Percentiles rank a stretch among this genome's conserved stretches.
Evolutionary conservation across 2,329 filamentous ascomycete genomes (phyloP).

Genomic region (Aspergillus novoparasiticus): DNA sequence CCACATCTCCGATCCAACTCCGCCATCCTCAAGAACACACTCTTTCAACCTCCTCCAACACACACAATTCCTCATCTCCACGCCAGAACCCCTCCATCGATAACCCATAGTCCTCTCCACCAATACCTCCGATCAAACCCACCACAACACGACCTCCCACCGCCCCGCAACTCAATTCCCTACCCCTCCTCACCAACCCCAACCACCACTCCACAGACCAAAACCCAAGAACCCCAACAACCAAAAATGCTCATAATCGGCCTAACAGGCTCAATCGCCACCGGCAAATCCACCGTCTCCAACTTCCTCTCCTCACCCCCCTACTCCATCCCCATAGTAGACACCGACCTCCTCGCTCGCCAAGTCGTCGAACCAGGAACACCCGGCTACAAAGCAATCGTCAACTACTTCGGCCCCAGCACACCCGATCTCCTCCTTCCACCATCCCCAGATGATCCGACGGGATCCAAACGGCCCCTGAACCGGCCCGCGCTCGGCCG

Average conservation of each 20-base stretch:
- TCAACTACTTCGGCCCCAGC: slow-evolving; percentile 75
- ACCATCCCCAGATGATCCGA: slow-evolving; percentile 42
- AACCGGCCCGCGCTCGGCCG: slow-evolving; percentile 84
- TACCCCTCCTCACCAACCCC: neutral
- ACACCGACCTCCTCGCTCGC: slow-evolving; percentile 89
- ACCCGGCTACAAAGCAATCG: slow-evolving; percentile 77
- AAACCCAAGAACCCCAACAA: neutral
- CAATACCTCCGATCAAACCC: neutral
- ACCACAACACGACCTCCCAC: neutral
- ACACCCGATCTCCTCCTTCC: slow-evolving; percentile 84
- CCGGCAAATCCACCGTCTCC: slow-evolving; percentile 96
- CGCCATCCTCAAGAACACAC: neutral
- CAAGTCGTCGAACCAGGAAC: slow-evolving; percentile 94
- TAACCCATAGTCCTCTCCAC: neutral
- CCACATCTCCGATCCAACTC: slow-evolving; percentile 11
- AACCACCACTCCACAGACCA: neutral
- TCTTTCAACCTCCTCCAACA: neutral
- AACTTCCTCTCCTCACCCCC: slow-evolving; percentile 76
- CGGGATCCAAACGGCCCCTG: slow-evolving; percentile 56
- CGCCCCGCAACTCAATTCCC: neutral
- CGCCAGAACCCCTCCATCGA: neutral
- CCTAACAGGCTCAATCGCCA: slow-evolving; percentile 94
- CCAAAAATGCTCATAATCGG: slow-evolving; percentile 84
- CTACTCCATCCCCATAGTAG: slow-evolving; percentile 86
- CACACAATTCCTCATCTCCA: neutral